Conservation (phyloP, 495 filamentous ascomycete species). For the Penicillium cataractarum region DNA sequence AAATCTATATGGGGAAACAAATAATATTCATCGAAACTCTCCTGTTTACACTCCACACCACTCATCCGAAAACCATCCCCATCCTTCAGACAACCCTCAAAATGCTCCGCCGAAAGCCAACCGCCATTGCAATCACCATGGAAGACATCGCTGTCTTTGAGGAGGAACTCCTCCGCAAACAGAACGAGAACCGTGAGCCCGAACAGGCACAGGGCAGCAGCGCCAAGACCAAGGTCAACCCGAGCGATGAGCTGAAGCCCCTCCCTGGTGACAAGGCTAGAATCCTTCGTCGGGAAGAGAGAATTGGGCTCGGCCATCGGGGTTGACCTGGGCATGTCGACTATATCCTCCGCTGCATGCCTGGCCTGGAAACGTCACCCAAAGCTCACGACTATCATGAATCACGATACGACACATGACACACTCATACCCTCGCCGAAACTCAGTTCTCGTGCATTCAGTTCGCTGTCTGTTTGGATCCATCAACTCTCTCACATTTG, state of each 20-base stretch:
- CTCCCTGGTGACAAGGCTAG: slow-evolving; percentile 56
- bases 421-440: too few relatives aligned
- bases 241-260: slow-evolving; percentile 62
- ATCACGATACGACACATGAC: neutral
- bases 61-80: neutral
- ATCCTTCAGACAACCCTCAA: neutral
- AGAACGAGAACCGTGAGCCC: slow-evolving; percentile 30
- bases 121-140: slow-evolving; percentile 72
- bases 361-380: neutral
- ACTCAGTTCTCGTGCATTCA: neutral
- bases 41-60: neutral
- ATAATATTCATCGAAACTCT: neutral
- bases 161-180: slow-evolving; percentile 52
- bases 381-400: neutral
- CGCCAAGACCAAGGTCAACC: slow-evolving; percentile 46
- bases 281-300: slow-evolving; percentile 53
- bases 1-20: neutral
- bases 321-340: slow-evolving; percentile 21
- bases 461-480: neutral
- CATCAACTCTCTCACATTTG: neutral
- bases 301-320: slow-evolving; percentile 47
- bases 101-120: slow-evolving; percentile 85
- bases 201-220: slow-evolving; percentile 23
- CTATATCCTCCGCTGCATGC: neutral
- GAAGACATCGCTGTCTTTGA: slow-evolving; percentile 81